Evolutionary conservation across 441 rosid species (phyloP), one percentile per base, ranked within the genome.

Genomic region (Mallotus japonicus): DNA sequence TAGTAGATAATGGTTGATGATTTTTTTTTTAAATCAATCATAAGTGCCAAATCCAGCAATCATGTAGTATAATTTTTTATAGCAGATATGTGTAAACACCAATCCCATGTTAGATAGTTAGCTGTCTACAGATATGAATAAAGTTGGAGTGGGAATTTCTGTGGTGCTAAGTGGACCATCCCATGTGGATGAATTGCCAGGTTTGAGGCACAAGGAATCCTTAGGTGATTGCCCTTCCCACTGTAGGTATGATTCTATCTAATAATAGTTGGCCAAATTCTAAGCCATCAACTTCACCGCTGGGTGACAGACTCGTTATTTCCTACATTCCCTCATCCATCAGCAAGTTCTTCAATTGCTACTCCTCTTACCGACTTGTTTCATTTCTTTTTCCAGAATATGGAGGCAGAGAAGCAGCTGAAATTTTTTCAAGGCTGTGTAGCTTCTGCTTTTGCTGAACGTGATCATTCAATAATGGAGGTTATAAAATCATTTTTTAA

Each of bases 371-470:
- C 7, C 57, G 42, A 75, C 62, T 62, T 68, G 74, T 56, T 55
- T 80, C 40, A 5, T 46, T 22, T 14, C 62, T 74, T 16, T 42
- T 71, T 76, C 37, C 86, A 96, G 99, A 93, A 92, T 82, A 65
- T 76, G 80, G 99, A 96, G 81, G 88, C 91, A 40, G 99, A 96
- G 84, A 96, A 89, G 85, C 99, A 92, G 84, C 78, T 96, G 73
- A 92, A 91, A 70, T 96, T 88, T 88, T 96, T 96, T 78, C 99
- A 96, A 78, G 92, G 97, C 42, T 90, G 98, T 78, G 97, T 93
- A 69, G 99, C 98, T 34, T 88, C 91, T 77, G 97, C 98, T 77
- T 96, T 96, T 86, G 92, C 99, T 70, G 98, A 93, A 76, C 89
- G 99, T 70, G 99, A 96, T 84, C 80, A 88, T 70, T 84, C 98